Percentiles rank a stretch among this genome's conserved stretches.
Conservation (phyloP, 305 asterid genomes). For the Solanum hybrid region DNA sequence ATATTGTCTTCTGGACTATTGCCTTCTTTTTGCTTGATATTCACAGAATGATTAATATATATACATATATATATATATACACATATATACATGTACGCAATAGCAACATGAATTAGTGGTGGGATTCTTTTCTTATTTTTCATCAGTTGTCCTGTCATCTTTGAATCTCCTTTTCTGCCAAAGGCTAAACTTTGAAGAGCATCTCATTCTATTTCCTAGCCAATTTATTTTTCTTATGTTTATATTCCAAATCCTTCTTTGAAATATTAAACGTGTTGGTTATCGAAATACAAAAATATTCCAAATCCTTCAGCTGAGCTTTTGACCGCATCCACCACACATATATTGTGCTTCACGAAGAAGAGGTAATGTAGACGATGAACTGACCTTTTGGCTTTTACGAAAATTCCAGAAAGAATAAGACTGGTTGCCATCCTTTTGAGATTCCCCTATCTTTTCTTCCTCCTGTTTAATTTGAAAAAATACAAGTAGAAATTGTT, state of each 20-base stretch:
- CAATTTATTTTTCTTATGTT: neutral
- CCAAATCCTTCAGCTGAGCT: neutral
- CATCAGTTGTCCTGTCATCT: neutral
- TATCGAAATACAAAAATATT: neutral
- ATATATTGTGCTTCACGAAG: neutral
- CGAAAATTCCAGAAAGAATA: neutral
- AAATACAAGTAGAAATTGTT: neutral
- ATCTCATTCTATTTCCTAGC: constrained; percentile 6
- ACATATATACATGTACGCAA: neutral
- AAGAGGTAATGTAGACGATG: neutral
- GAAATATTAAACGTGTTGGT: neutral
- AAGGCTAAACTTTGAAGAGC: constrained; percentile 6
- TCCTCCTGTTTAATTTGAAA: neutral
- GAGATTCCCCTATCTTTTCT: neutral
- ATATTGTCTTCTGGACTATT: neutral
- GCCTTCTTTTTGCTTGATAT: neutral
- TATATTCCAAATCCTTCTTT: constrained; percentile 2
- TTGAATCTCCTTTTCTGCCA: constrained; percentile 10
- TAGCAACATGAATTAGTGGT: neutral
- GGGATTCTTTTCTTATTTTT: neutral
- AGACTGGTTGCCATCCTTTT: neutral
- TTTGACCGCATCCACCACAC: neutral
- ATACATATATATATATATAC: neutral
- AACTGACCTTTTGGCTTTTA: neutral
- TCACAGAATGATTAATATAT: neutral